Conservation (phyloP, 345 rosid genomes). For the Aquilaria yunnanensis region DNA sequence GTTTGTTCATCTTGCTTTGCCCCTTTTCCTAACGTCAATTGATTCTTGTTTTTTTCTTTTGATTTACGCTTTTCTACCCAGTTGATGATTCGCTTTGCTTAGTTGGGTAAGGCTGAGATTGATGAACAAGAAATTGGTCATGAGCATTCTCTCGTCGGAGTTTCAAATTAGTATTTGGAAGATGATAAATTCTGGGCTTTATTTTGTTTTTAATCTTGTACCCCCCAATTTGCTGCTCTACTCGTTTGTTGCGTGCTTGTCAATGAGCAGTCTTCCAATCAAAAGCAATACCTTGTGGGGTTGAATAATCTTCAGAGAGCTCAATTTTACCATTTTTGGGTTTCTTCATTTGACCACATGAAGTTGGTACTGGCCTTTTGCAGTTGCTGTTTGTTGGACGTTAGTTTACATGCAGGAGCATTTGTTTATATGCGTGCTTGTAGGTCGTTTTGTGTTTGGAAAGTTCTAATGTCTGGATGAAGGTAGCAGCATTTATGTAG, state of each 20-base stretch:
- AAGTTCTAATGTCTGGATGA: slow-evolving; percentile 1
- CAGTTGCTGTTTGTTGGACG: background rate
- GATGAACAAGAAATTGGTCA: background rate
- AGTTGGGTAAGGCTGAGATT: background rate
- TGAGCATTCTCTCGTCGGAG: background rate
- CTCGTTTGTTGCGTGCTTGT: too few species aligned
- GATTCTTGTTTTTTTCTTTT: background rate
- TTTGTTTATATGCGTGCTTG: background rate
- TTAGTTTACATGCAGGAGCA: background rate
- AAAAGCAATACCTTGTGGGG: too few species aligned
- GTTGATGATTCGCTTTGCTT: too few species aligned
- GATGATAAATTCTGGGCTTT: background rate
- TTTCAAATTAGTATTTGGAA: background rate
- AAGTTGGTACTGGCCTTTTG: background rate
- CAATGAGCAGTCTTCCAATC: too few species aligned
- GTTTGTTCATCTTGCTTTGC: slow-evolving; percentile 12
- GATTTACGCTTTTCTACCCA: too few species aligned
- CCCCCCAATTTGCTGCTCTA: too few species aligned
- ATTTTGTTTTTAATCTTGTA: too few species aligned
- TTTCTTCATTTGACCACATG: too few species aligned
- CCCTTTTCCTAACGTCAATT: background rate
- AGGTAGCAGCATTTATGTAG: slow-evolving; percentile 40
- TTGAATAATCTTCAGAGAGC: too few species aligned
- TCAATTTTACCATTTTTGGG: too few species aligned
- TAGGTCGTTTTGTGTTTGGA: background rate